Percentiles rank a stretch among this genome's conserved stretches.
phyloP scores from a whole-genome alignment of 2,329 filamentous ascomycete species.

The Coniochaeta pulveracea region DNA sequence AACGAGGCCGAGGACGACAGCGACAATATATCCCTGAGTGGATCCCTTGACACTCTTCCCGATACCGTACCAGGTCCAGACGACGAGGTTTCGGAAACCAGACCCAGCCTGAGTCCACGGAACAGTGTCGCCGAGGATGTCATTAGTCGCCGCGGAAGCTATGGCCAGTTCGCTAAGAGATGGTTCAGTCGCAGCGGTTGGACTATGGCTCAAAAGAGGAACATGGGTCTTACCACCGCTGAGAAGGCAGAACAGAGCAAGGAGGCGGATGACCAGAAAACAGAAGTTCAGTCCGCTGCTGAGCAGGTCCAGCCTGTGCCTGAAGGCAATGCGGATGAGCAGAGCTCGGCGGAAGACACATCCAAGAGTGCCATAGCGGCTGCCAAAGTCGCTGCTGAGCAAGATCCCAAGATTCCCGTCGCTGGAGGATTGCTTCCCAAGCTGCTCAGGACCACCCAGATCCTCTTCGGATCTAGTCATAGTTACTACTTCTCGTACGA shows the following conservation, averaged over 20 bases:
- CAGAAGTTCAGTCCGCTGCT: not conserved
- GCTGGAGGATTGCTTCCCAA: conserved; percentile 61
- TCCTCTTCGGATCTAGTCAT: conserved; percentile 69
- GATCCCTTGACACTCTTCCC: conserved; percentile 26
- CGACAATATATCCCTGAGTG: conserved; percentile 28
- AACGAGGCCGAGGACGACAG: conserved; percentile 24
- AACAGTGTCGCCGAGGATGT: conserved; percentile 80
- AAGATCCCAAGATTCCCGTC: conserved; percentile 14
- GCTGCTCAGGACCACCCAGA: conserved; percentile 68
- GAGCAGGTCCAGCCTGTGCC: not conserved
- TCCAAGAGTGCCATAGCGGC: conserved; percentile 6
- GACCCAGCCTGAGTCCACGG: conserved; percentile 18
- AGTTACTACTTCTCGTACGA: conserved; percentile 98
- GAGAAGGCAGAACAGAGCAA: conserved; percentile 24
- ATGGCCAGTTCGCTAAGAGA: conserved; percentile 77
- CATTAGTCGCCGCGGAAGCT: conserved; percentile 69
- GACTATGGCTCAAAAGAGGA: conserved; percentile 58
- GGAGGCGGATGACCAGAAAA: conserved; percentile 4
- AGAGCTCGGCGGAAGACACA: conserved; percentile 4
- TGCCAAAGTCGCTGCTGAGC: not conserved
- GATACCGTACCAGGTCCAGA: conserved; percentile 26
- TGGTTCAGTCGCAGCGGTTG: conserved; percentile 87
- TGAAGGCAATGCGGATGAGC: conserved; percentile 4
- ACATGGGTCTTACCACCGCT: conserved; percentile 54
- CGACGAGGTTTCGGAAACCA: conserved; percentile 17